phyloP scores from a whole-genome alignment of 2,329 filamentous ascomycete species.

The Graphium sp. region DNA sequence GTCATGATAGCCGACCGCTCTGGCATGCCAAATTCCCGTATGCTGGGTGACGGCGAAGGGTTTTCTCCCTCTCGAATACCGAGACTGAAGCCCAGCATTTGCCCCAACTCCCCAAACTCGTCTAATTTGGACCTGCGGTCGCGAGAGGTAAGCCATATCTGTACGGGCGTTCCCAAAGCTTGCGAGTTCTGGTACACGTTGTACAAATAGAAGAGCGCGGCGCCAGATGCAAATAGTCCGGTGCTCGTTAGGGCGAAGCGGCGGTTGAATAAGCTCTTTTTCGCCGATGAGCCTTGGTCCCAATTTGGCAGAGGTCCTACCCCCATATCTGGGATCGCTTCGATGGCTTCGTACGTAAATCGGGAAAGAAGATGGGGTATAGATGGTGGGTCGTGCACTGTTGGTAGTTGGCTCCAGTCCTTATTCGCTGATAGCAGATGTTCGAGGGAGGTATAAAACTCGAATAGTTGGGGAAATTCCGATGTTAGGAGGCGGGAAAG shows the following conservation, averaged over 20 bases:
- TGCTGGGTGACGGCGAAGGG: too few species aligned
- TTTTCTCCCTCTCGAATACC: constrained; percentile 1
- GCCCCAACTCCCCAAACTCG: constrained; percentile 28
- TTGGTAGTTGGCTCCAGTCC: constrained; percentile 11
- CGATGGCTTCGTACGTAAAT: constrained; percentile 15
- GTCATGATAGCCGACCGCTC: too few species aligned
- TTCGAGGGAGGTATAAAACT: constrained; percentile 4
- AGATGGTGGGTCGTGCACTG: neutral
- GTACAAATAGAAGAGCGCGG: constrained; percentile 20
- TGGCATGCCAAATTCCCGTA: too few species aligned
- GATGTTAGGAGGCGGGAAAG: constrained; percentile 13
- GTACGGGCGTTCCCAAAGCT: constrained; percentile 25
- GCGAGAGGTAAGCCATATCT: constrained; percentile 21
- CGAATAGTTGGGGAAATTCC: constrained; percentile 10
- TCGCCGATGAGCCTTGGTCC: constrained; percentile 17
- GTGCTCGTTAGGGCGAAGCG: constrained; percentile 14
- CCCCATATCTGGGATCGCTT: constrained; percentile 13
- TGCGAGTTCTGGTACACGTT: constrained; percentile 21
- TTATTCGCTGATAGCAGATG: constrained; percentile 8
- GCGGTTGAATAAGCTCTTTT: constrained; percentile 14
- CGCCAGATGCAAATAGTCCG: constrained; percentile 17
- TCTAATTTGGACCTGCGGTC: constrained; percentile 15
- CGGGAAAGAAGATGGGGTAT: constrained; percentile 11
- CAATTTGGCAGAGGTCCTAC: constrained; percentile 10
- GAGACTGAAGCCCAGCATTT: constrained; percentile 18